Evolutionary conservation across 2,329 filamentous ascomycete species (phyloP).

Genomic region (Geosmithia flava): DNA sequence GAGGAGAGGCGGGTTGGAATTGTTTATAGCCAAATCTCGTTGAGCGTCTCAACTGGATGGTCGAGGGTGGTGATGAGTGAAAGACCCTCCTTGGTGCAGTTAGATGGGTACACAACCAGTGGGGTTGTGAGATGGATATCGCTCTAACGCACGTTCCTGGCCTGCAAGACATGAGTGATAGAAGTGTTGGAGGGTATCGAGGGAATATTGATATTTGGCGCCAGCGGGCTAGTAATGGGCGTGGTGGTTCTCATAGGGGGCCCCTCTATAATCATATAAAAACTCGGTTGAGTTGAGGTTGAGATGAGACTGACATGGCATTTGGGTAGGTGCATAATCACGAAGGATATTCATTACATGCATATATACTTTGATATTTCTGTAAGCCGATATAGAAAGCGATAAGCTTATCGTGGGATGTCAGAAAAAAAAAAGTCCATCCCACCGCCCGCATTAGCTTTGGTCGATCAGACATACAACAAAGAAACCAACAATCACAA

Average conservation of each 20-base stretch:
- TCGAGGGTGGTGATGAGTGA: not conserved
- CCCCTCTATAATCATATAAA: not conserved
- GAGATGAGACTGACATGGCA: not conserved
- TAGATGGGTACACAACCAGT: not conserved
- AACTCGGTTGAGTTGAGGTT: not conserved
- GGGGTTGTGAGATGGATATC: not conserved
- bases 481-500: not conserved
- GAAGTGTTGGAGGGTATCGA: no score
- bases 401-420: not conserved
- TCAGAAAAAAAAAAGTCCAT: slow-evolving; percentile 1
- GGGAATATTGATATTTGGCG: no score
- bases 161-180: not conserved
- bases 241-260: no score
- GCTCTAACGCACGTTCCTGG: not conserved
- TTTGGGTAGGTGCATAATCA: not conserved
- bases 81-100: not conserved
- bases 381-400: not conserved
- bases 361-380: not conserved
- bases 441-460: not conserved
- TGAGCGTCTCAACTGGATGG: not conserved
- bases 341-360: not conserved
- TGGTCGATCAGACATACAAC: not conserved
- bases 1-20: not conserved
- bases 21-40: not conserved
- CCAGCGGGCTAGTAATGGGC: no score